phyloP scores from a whole-genome alignment of 768 basidiomycete species.

The Podaxis carcinomalis region DNA sequence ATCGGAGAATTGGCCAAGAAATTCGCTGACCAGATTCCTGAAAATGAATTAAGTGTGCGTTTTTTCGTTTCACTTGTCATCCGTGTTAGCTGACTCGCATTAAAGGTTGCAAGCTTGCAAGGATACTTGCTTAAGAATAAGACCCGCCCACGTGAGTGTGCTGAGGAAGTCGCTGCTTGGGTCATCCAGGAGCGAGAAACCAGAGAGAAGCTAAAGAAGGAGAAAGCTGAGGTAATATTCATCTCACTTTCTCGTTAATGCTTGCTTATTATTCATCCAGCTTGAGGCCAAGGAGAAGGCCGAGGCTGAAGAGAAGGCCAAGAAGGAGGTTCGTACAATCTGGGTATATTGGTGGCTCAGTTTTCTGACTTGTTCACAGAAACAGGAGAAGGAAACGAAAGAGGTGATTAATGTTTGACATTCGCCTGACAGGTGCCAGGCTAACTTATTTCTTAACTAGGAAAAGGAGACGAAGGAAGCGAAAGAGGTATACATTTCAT shows the following conservation, averaged over 20 bases:
- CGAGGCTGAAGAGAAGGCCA: conserved; percentile 61
- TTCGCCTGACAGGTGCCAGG: background rate
- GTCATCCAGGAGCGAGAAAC: conserved; percentile 77
- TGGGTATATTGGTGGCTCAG: conserved; percentile 9
- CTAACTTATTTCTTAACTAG: background rate
- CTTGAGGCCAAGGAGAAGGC: conserved; percentile 79
- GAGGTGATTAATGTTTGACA: conserved; percentile 27
- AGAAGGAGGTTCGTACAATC: conserved; percentile 43
- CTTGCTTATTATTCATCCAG: conserved; percentile 32
- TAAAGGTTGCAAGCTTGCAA: conserved; percentile 76
- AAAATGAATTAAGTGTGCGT: conserved; percentile 81
- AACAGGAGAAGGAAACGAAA: conserved; percentile 25
- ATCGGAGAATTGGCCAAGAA: conserved; percentile 74
- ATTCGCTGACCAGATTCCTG: conserved; percentile 80
- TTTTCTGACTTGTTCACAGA: conserved; percentile 7
- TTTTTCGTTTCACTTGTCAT: background rate
- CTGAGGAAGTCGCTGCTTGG: conserved; percentile 78
- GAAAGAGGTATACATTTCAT: conserved; percentile 43
- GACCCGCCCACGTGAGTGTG: conserved; percentile 82
- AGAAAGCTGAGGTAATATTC: conserved; percentile 52
- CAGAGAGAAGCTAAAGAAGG: conserved; percentile 80
- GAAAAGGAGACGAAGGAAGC: conserved; percentile 50
- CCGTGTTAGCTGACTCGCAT: background rate
- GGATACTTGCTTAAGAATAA: conserved; percentile 88
- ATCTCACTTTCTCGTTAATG: conserved; percentile 11